Base-by-base conservation (phyloP, 1,284 basidiomycete species). In the Trichosporon sp. region DNA sequence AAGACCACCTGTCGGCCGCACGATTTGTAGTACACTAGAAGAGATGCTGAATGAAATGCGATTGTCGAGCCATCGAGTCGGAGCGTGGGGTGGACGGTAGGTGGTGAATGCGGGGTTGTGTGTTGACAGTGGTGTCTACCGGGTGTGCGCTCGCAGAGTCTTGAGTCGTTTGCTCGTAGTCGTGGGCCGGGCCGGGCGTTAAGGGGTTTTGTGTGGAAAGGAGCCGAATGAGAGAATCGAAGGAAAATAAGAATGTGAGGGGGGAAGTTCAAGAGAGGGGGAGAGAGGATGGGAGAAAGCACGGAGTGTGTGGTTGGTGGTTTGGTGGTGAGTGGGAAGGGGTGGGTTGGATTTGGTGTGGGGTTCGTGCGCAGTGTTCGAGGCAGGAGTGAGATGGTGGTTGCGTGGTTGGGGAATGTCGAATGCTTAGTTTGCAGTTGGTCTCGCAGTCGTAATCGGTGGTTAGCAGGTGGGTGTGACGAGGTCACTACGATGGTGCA, bases 191-290 rank as follows among this genome's bases (percentile, higher is more conserved):
- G 26, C n/a, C 46, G 38, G 37, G 65, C 32, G 65, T 31, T 16
- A 26, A 16, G 26, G 40, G 32, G n/a, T 43, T 67, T 19, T 35
- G 26, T 19, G 66, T 35, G 19, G 21, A 2, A 48, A 32, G 12
- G 19, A 26, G 38, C 16, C 26, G 66, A 46, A 35, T 16, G 32
- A 35, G 46, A 14, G 32, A 38, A 48, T 19, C 38, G 32, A 51
- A 56, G 43, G 66, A 48, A 67, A 51, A 56, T 16, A 37, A 51
- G 66, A 61, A 61, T 21, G 38, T 19, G 43, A 12, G 61, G 64
- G 51, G 48, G 43, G 26, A 26, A 26, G 26, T 38, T 43, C 43
- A 43, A 43, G 12, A 40, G 59, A 40, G 46, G 40, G 12, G 19
- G 26, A 40, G 32, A 8, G 64, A 48, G 64, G 64, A 48, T 61